Percentiles rank a stretch among this genome's conserved stretches.
Evolutionary conservation across 2,329 filamentous ascomycete genomes (phyloP).

Genomic region (Purpureocillium takamizusanense): DNA sequence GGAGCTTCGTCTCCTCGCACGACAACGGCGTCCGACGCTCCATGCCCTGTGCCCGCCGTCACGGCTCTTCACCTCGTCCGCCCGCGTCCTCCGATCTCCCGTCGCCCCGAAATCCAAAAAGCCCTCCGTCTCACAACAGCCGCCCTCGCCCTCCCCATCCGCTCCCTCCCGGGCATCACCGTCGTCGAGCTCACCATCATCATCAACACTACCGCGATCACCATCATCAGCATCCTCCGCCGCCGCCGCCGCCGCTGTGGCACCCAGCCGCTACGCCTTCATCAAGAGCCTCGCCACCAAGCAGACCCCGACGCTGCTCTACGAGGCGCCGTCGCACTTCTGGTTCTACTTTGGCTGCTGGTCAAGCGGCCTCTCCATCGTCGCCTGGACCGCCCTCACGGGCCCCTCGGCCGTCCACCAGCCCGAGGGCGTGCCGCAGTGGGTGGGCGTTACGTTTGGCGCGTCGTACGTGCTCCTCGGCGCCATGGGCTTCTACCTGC

Average conservation of each 20-base stretch:
- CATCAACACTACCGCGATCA: no score
- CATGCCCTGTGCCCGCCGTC: constrained; percentile 1
- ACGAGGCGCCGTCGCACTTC: constrained; percentile 55
- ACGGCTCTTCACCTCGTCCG: constrained; percentile 21
- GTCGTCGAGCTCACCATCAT: no score
- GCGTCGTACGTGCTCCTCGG: constrained; percentile 51
- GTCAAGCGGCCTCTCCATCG: constrained; percentile 35
- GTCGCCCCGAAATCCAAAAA: constrained; percentile 9
- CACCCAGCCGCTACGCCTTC: constrained; percentile 32
- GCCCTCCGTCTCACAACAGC: constrained; percentile 2
- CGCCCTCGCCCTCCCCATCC: no score
- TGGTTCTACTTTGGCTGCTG: constrained; percentile 54
- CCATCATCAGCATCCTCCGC: constrained; percentile 2
- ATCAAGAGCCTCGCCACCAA: constrained; percentile 47
- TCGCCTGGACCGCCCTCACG: constrained; percentile 25
- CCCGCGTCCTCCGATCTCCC: constrained; percentile 11
- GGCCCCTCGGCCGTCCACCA: constrained; percentile 21
- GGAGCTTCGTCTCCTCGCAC: constrained; percentile 3
- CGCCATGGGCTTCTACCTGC: constrained; percentile 49
- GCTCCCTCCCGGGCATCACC: no score
- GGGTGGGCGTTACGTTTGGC: constrained; percentile 49
- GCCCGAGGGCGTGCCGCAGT: constrained; percentile 42
- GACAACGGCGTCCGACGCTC: no score
- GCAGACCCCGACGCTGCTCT: constrained; percentile 49
- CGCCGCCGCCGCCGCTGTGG: constrained; percentile 8